Evolutionary conservation across 176 grass and related monocot genomes (phyloP), one percentile per base, ranked within the genome.

Genomic region (Eleusine coracana): DNA sequence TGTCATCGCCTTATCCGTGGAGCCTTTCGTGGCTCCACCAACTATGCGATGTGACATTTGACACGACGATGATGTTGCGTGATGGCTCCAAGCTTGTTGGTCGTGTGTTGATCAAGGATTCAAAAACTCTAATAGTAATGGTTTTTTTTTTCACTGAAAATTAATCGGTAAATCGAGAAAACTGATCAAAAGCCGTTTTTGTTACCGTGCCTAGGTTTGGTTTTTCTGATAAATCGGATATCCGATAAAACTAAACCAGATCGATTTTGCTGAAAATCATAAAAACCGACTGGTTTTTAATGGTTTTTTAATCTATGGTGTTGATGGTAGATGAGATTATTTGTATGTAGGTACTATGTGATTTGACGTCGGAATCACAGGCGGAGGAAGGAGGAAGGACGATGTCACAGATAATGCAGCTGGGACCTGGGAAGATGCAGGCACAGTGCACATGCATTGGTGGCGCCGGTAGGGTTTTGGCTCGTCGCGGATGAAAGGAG

Each of bases 1-100:
- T 82, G 86, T 66, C 66, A 36, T 51, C 27, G 7, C 25, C 73
- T 77, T 56, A 80, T 59, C 78, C 63, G 46, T 16, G 64, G 51
- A 25, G 78, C 5, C 38, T 25, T 81, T 80, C 70, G 75, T 29
- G 77, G 18, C 21, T 68, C 46, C 71, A 69, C 63, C 62, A 0
- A 58, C 62, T 27, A 37, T 39, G 14, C 28, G 51, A 38, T 12
- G 84, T 55, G 77, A 80, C 70, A 11, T 86, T 5, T 20, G 46
- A 45, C 46, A 56, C 25, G 8, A 8, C 4, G 68, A 29, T 10
- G 23, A 37, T 5, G 74, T 25, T 17, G 21, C 21, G 66, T 27
- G 31, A 20, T 29, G 55, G 50, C 46, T 45, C 21, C 72, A n/a
- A 74, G 55, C 29, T 51, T 17, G 72, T 5, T 34, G 21, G 21